Conservation (phyloP, 495 filamentous ascomycete species). For the Lichina pygmaea region DNA sequence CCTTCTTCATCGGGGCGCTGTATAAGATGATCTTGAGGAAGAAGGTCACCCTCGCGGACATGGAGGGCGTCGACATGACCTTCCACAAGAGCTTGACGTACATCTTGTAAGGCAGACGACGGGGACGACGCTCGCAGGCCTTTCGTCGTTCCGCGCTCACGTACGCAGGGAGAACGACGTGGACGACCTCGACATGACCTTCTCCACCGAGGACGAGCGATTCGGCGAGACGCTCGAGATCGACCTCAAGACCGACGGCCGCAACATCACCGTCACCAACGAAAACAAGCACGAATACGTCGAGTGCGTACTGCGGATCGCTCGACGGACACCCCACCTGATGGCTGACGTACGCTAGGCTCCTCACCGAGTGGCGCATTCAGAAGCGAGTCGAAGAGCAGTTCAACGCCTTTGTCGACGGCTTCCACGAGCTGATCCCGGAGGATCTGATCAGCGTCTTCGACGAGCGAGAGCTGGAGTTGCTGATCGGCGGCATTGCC, state of each 20-base stretch:
- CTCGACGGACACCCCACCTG: too few species aligned
- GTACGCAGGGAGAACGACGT: constrained; percentile 65
- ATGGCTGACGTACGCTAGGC: constrained; percentile 13
- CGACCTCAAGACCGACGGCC: constrained; percentile 73
- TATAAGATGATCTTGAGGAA: constrained; percentile 99
- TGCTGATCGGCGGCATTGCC: constrained; percentile 94
- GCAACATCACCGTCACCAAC: constrained; percentile 85
- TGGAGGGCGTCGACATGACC: constrained; percentile 97
- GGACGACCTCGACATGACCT: constrained; percentile 71
- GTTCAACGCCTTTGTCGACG: constrained; percentile 90
- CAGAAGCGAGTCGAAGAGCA: constrained; percentile 94
- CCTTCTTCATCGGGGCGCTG: constrained; percentile 97
- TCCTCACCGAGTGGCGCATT: constrained; percentile 98
- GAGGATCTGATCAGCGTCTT: constrained; percentile 95
- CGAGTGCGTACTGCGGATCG: constrained; percentile 28
- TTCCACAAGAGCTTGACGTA: constrained; percentile 86
- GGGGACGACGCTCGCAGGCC: neutral
- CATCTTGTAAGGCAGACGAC: constrained; percentile 35
- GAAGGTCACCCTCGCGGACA: constrained; percentile 72
- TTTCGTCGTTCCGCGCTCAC: constrained; percentile 6
- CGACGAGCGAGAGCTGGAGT: constrained; percentile 87
- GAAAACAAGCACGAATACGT: constrained; percentile 91
- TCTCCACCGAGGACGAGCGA: constrained; percentile 88
- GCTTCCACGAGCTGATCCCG: constrained; percentile 94
- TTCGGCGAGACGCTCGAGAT: constrained; percentile 84